Evolutionary conservation across 352 stramenopile species (phyloP).

Genomic region (Aphanomyces astaci): DNA sequence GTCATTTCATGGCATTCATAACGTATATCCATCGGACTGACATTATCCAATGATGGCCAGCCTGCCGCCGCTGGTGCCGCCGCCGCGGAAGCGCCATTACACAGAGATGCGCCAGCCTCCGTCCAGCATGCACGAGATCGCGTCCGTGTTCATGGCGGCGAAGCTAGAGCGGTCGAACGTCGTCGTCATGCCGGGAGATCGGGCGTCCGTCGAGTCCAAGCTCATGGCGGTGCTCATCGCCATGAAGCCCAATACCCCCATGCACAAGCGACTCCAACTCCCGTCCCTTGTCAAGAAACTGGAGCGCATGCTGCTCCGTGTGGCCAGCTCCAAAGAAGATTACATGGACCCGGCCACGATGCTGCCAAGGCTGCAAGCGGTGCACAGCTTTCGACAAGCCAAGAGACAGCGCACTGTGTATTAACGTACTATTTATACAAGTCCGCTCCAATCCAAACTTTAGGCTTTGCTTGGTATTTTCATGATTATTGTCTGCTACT

Average conservation of each 20-base stretch:
- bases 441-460: too few relatives aligned
- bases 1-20: not conserved
- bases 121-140: not conserved
- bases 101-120: not conserved
- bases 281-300: constrained; percentile 9
- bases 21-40: not conserved
- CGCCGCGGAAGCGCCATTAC: not conserved
- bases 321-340: not conserved
- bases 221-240: constrained; percentile 12
- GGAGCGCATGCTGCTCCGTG: not conserved
- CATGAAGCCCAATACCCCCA: not conserved
- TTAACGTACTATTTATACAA: too few relatives aligned
- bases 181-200: not conserved
- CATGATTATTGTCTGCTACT: too few relatives aligned
- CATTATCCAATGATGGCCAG: not conserved
- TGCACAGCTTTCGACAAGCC: not conserved
- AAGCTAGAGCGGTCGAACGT: not conserved
- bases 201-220: not conserved
- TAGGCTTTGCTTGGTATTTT: too few relatives aligned
- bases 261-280: not conserved
- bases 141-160: not conserved
- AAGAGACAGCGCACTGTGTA: not conserved
- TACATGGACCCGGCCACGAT: constrained; percentile 7
- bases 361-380: not conserved
- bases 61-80: not conserved